Percentiles rank a stretch among this genome's conserved stretches.
phyloP scores from a whole-genome alignment of 306 rosid species.

The Ormosia semicastrata region DNA sequence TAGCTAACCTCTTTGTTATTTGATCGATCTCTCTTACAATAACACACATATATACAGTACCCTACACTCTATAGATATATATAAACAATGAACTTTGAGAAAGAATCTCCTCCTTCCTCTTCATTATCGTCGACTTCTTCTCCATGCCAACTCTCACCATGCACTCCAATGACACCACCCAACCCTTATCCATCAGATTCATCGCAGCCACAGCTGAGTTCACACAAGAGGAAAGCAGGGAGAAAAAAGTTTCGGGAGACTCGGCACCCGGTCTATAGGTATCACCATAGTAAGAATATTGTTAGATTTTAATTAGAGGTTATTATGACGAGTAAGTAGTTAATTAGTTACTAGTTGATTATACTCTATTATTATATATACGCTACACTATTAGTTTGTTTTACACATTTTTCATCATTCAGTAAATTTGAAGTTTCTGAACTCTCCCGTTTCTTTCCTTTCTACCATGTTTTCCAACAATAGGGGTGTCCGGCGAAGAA shows the following conservation, averaged over 20 bases:
- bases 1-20: not conserved
- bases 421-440: too few species aligned
- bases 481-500: slow-evolving; percentile 7
- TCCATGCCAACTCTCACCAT: not conserved
- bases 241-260: slow-evolving; percentile 30
- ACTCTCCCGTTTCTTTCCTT: too few species aligned
- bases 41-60: not conserved
- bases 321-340: too few species aligned
- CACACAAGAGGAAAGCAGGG: slow-evolving; percentile 22
- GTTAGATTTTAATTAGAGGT: too few species aligned
- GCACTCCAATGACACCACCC: not conserved
- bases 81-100: not conserved
- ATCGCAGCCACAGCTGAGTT: not conserved
- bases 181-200: not conserved
- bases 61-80: not conserved
- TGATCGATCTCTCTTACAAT: not conserved
- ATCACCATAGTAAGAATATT: too few species aligned
- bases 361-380: too few species aligned
- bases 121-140: not conserved
- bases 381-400: too few species aligned
- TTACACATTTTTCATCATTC: too few species aligned
- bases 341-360: too few species aligned
- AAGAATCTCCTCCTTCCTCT: not conserved
- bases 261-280: slow-evolving; percentile 9
- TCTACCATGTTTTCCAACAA: too few species aligned